Percentiles rank a stretch among this genome's conserved stretches.
Conservation (phyloP, 176 grass and related monocot species). For the Triticum dicoccoides region DNA sequence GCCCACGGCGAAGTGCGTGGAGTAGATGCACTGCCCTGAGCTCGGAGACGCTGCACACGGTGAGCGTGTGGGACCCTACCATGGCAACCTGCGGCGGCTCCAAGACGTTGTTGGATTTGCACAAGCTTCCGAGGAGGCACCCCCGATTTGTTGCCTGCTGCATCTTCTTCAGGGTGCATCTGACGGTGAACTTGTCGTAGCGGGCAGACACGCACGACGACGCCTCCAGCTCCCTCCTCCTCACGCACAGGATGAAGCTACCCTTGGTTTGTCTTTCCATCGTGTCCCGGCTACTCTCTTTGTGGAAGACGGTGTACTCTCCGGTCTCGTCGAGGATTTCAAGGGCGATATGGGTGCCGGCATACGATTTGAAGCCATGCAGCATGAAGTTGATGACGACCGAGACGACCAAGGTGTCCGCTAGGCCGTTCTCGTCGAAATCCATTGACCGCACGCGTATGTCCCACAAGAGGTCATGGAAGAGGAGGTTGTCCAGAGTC, state of each 20-base stretch:
- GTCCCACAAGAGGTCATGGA: neutral
- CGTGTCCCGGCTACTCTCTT: neutral
- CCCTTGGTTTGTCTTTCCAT: neutral
- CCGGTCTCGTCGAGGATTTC: neutral
- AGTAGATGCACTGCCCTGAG: neutral
- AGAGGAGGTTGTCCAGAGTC: neutral
- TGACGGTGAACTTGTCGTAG: neutral
- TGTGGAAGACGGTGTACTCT: neutral
- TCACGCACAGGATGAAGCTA: neutral
- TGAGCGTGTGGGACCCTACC: neutral
- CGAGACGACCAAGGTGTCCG: neutral
- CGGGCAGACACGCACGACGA: neutral
- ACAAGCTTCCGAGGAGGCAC: neutral
- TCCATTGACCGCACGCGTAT: accelerated
- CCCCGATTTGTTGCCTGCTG: neutral
- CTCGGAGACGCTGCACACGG: neutral
- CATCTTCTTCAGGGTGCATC: neutral
- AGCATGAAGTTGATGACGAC: neutral
- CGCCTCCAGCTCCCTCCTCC: neutral
- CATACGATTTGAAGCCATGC: too few species aligned
- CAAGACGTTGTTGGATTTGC: neutral
- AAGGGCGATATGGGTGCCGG: neutral
- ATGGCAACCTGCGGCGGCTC: neutral
- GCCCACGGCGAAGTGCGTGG: neutral
- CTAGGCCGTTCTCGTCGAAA: neutral